A percentile compares a stretch with the other conserved stretches of the same genome.
phyloP scores from a whole-genome alignment of 768 basidiomycete genomes.

The Leccinum disarticulatum region DNA sequence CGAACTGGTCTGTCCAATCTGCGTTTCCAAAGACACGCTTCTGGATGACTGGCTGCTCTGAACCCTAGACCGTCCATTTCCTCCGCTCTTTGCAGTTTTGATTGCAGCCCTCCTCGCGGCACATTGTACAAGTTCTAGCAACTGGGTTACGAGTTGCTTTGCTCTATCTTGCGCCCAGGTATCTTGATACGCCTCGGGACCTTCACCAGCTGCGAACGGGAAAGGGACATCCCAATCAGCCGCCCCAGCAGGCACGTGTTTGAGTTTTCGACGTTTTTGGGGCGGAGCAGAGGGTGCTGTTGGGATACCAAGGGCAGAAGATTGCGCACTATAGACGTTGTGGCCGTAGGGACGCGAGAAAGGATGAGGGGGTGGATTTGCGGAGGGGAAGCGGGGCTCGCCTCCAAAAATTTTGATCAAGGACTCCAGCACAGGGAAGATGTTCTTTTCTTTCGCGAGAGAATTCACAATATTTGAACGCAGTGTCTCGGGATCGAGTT shows the following conservation, averaged over 20 bases:
- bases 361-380: conserved; percentile 7
- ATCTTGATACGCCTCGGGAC: conserved; percentile 59
- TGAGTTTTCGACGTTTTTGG: conserved; percentile 61
- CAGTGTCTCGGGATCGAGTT: conserved; percentile 42
- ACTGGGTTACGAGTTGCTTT: conserved; percentile 59
- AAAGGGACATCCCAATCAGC: conserved; percentile 83
- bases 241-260: conserved; percentile 74
- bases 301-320: background rate
- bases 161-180: conserved; percentile 68
- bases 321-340: conserved; percentile 5
- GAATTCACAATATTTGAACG: conserved; percentile 59
- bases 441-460: conserved; percentile 61
- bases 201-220: conserved; percentile 71
- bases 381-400: conserved; percentile 25
- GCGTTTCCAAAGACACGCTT: conserved; percentile 20
- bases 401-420: conserved; percentile 56
- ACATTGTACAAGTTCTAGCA: conserved; percentile 57
- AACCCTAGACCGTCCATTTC: conserved; percentile 31
- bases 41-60: conserved; percentile 36
- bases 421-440: conserved; percentile 63
- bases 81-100: conserved; percentile 33
- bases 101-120: conserved; percentile 63
- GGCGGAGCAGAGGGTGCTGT: conserved; percentile 22
- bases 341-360: conserved; percentile 24
- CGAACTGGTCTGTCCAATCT: background rate